These are phyloP conservation scores for Coriolopsis trogii DNA, from an alignment of 1,284 basidiomycete genomes.

Conservation along the genomic window DNA sequence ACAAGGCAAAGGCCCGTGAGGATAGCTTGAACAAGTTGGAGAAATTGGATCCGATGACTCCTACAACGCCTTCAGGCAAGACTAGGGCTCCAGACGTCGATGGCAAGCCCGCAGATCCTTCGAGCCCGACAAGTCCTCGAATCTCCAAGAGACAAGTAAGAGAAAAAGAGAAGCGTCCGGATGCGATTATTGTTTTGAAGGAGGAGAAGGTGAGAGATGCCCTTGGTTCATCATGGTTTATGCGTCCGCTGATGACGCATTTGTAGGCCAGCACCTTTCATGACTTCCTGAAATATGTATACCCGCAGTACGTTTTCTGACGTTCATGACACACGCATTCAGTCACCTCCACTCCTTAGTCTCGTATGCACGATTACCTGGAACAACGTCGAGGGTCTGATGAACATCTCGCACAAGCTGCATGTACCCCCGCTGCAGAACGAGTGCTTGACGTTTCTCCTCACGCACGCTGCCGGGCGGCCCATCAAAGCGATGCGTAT, in stretches of 20 bases:
- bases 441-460: slow-evolving; percentile 83
- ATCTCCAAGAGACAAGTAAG: slow-evolving; percentile 1
- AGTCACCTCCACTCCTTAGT: slow-evolving; percentile 39
- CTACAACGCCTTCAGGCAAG: slow-evolving; percentile 15
- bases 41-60: slow-evolving; percentile 19
- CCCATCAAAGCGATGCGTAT: slow-evolving; percentile 91
- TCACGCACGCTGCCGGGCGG: slow-evolving; percentile 88
- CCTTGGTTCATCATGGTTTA: neutral
- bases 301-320: slow-evolving; percentile 69
- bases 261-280: slow-evolving; percentile 76
- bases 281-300: slow-evolving; percentile 85
- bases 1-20: slow-evolving; percentile 35
- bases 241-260: neutral
- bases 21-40: slow-evolving; percentile 38
- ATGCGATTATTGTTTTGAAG: slow-evolving; percentile 80
- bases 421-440: slow-evolving; percentile 80
- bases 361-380: slow-evolving; percentile 90
- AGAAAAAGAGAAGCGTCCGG: slow-evolving; percentile 47
- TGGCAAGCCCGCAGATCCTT: slow-evolving; percentile 1
- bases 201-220: slow-evolving; percentile 78
- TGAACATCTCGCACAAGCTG: slow-evolving; percentile 86
- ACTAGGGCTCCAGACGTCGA: slow-evolving; percentile 19
- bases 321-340: neutral
- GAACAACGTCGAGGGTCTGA: slow-evolving; percentile 89
- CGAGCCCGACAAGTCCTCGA: neutral